Conservation (phyloP, 2,329 filamentous ascomycete genomes). For the Xylariaceae sp. region DNA sequence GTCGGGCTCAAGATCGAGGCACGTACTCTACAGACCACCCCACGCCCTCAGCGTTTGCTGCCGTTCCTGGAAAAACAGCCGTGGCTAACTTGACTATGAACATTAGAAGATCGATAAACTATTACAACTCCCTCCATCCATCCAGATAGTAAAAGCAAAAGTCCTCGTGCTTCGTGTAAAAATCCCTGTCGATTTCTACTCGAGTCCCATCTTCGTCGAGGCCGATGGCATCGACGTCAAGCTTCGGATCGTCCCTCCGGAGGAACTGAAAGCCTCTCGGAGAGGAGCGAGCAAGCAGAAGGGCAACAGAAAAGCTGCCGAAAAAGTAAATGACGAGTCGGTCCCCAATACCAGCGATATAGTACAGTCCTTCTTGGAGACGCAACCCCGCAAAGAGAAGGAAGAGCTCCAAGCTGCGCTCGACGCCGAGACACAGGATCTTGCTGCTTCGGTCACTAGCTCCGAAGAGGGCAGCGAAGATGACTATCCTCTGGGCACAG, state of each 20-base stretch:
- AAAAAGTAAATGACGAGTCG: conserved; percentile 29
- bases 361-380: conserved; percentile 73
- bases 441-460: conserved; percentile 56
- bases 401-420: conserved; percentile 66
- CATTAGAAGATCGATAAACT: conserved; percentile 72
- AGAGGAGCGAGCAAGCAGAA: conserved; percentile 22
- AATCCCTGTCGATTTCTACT: conserved; percentile 83
- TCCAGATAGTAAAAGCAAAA: conserved; percentile 69
- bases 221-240: conserved; percentile 76
- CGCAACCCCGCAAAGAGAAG: conserved; percentile 63
- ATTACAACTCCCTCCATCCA: conserved; percentile 67
- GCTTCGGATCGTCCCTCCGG: conserved; percentile 48
- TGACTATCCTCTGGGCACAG: conserved; percentile 61
- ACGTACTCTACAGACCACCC: conserved; percentile 26
- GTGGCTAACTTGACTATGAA: conserved; percentile 21
- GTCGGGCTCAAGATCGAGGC: conserved; percentile 78
- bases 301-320: conserved; percentile 18
- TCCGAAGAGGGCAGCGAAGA: conserved; percentile 63
- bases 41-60: background rate
- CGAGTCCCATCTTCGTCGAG: conserved; percentile 76
- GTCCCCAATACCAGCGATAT: conserved; percentile 70
- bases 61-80: conserved; percentile 1
- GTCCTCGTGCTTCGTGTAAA: conserved; percentile 75
- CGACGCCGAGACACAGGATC: conserved; percentile 56
- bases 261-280: conserved; percentile 31